Evolutionary conservation across 2,329 filamentous ascomycete genomes (phyloP).

Genomic region (Fusarium napiforme): DNA sequence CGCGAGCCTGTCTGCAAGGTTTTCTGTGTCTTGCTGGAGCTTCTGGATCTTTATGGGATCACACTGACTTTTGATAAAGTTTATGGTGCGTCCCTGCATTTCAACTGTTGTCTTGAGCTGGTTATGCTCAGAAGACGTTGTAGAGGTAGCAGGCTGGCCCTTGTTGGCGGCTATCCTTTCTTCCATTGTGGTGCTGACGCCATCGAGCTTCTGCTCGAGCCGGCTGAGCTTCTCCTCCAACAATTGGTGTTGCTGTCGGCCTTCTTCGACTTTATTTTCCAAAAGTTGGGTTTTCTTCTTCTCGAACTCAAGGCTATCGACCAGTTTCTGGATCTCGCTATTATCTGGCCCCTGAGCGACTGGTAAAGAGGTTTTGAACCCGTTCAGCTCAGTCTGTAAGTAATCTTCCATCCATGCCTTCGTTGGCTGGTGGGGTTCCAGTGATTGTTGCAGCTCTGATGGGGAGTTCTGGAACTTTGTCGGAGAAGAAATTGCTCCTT

Average conservation of each 20-base stretch:
- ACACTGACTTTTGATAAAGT: slow-evolving; percentile 1
- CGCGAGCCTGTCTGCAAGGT: not conserved
- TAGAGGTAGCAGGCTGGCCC: not conserved
- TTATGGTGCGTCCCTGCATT: slow-evolving; percentile 11
- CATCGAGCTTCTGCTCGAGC: slow-evolving; percentile 44
- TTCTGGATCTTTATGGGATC: not conserved
- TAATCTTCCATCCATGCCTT: slow-evolving; percentile 2
- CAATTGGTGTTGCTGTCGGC: slow-evolving; percentile 9
- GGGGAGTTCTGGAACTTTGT: not conserved
- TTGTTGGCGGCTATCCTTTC: not conserved
- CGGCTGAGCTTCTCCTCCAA: slow-evolving; percentile 32
- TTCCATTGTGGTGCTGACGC: slow-evolving; percentile 7
- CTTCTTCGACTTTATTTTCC: slow-evolving; percentile 10
- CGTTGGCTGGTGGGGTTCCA: slow-evolving; percentile 11
- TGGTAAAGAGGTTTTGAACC: slow-evolving; percentile 15
- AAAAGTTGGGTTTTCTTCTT: slow-evolving; percentile 22
- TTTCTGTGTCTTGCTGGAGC: slow-evolving; percentile 4
- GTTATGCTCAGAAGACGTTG: not conserved
- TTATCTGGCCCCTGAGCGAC: not conserved
- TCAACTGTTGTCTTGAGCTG: slow-evolving; percentile 2
- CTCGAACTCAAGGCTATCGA: slow-evolving; percentile 24
- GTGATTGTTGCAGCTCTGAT: not conserved
- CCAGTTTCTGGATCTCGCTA: slow-evolving; percentile 19
- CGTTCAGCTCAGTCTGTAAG: slow-evolving; percentile 25
- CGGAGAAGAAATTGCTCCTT: not conserved